Percentiles rank a stretch among this genome's conserved stretches.
These are phyloP conservation scores for Paralagenidium karlingii DNA, from an alignment of 352 stramenopile species.

Conservation along the genomic window DNA sequence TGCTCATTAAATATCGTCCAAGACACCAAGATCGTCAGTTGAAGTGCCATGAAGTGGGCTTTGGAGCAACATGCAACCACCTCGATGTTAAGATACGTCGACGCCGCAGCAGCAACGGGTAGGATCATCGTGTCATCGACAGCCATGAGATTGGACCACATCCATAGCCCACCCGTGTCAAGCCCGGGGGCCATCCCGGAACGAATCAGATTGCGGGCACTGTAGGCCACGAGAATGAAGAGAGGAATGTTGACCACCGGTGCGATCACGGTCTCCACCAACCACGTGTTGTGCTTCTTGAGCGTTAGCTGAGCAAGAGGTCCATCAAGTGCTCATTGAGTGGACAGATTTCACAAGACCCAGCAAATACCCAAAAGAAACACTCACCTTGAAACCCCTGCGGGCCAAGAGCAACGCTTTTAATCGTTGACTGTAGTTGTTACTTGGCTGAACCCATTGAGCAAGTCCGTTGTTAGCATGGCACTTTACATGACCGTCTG, in stretches of 20 bases:
- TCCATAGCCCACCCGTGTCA: slow-evolving; percentile 40
- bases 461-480: slow-evolving; percentile 11
- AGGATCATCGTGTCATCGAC: slow-evolving; percentile 46
- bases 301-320: slow-evolving; percentile 21
- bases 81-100: slow-evolving; percentile 44
- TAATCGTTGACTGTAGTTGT: slow-evolving; percentile 28
- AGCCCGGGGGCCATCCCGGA: slow-evolving; percentile 48
- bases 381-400: slow-evolving; percentile 26
- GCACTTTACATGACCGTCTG: slow-evolving; percentile 11
- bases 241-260: slow-evolving; percentile 55
- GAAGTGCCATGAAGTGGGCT: background rate
- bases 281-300: slow-evolving; percentile 64
- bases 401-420: slow-evolving; percentile 23
- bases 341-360: background rate
- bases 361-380: background rate
- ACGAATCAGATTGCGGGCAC: slow-evolving; percentile 60
- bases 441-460: slow-evolving; percentile 1
- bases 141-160: slow-evolving; percentile 57
- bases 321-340: slow-evolving; percentile 1
- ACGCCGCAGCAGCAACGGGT: slow-evolving; percentile 30
- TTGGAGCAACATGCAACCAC: no score
- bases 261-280: slow-evolving; percentile 46
- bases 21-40: background rate
- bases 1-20: slow-evolving; percentile 2
- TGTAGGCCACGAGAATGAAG: slow-evolving; percentile 65